phyloP scores from a whole-genome alignment of 345 rosid genomes.

The Fremontodendron californicum region DNA sequence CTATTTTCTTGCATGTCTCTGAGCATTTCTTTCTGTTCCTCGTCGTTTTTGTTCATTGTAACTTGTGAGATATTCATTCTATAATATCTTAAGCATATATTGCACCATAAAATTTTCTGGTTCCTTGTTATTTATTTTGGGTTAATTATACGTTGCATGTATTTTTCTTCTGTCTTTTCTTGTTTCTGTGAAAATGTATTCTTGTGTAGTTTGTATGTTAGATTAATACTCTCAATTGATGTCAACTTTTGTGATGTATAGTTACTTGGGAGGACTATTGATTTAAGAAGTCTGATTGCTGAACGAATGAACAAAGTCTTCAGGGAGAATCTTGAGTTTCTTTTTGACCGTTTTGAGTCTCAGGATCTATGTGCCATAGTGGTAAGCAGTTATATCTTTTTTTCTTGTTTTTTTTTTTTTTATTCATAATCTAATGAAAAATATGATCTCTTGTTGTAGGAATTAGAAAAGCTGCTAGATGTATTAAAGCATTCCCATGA shows the following conservation, averaged over 20 bases:
- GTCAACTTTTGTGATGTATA: constrained; percentile 30
- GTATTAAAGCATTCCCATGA: constrained; percentile 73
- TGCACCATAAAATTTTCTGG: not conserved
- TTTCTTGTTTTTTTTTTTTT: constrained; percentile 3
- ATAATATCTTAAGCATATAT: not conserved
- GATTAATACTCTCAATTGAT: constrained; percentile 9
- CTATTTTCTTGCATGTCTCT: not conserved
- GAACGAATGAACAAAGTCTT: constrained; percentile 87
- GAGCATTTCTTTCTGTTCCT: constrained; percentile 3
- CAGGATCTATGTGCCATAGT: constrained; percentile 93
- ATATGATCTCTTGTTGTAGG: constrained; percentile 49
- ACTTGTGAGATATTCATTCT: constrained; percentile 8
- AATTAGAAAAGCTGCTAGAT: constrained; percentile 78
- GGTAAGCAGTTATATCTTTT: constrained; percentile 36
- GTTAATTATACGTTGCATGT: not conserved
- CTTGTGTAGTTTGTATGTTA: constrained; percentile 1
- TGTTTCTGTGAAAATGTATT: not conserved
- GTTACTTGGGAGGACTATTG: constrained; percentile 92
- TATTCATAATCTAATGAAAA: constrained; percentile 12
- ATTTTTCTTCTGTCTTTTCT: not conserved
- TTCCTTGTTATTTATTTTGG: not conserved
- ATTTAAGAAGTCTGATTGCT: constrained; percentile 83
- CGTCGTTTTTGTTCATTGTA: not conserved
- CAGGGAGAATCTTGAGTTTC: constrained; percentile 96
- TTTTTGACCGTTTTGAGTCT: constrained; percentile 92